Conservation (phyloP, 2,329 filamentous ascomycete genomes). For the Fusarium aywerte region DNA sequence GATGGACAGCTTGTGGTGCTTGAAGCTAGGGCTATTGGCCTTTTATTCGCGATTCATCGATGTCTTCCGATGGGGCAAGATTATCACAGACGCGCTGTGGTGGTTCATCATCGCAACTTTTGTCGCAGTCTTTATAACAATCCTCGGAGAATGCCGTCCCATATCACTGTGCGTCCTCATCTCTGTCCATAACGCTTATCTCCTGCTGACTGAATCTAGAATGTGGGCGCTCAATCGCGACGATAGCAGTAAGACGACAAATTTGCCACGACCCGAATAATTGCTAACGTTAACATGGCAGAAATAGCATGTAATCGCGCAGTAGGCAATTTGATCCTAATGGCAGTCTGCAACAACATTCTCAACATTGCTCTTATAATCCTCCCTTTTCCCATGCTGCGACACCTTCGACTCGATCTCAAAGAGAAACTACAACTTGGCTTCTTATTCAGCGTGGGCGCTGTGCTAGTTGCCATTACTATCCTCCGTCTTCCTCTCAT, state of each 20-base stretch:
- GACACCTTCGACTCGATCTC: constrained; percentile 35
- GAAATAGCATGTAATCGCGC: constrained; percentile 41
- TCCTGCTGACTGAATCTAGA: constrained; percentile 15
- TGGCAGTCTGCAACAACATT: constrained; percentile 48
- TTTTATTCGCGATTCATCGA: constrained; percentile 49
- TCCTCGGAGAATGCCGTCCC: constrained; percentile 45
- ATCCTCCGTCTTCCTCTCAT: constrained; percentile 48
- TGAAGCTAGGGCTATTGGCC: constrained; percentile 47
- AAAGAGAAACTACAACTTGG: constrained; percentile 37
- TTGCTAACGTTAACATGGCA: constrained; percentile 7
- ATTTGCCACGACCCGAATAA: background rate
- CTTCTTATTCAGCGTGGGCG: constrained; percentile 46
- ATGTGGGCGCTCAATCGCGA: constrained; percentile 32
- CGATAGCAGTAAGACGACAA: constrained; percentile 13
- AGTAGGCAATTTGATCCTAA: constrained; percentile 45
- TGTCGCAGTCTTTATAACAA: constrained; percentile 44
- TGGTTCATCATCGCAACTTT: constrained; percentile 46
- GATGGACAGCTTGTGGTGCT: constrained; percentile 43
- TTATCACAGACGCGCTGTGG: constrained; percentile 39
- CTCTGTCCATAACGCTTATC: accelerated
- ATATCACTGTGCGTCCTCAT: constrained; percentile 37
- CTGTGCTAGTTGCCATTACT: constrained; percentile 46
- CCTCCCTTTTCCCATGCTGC: constrained; percentile 48
- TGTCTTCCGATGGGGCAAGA: constrained; percentile 40
- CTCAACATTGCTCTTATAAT: constrained; percentile 47